Evolutionary conservation across 805 yeast species (phyloP).

Genomic region (Candida sithepensis): DNA sequence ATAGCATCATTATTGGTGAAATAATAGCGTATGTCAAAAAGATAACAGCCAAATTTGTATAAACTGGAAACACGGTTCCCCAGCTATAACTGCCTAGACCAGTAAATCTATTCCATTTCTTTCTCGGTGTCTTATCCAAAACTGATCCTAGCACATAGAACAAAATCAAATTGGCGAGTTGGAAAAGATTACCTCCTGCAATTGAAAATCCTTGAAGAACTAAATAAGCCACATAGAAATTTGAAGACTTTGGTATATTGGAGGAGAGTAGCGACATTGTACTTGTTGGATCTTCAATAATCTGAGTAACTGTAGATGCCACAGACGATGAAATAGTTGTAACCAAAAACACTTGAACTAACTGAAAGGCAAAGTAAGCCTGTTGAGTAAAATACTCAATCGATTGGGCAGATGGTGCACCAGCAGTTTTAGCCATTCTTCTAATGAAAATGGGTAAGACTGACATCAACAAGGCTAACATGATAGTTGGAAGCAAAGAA

Average conservation of each 20-base stretch:
- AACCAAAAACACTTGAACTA: slow-evolving; percentile 67
- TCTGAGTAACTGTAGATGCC: slow-evolving; percentile 60
- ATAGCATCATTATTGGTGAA: slow-evolving; percentile 78
- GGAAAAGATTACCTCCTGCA: slow-evolving; percentile 63
- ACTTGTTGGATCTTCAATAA: slow-evolving; percentile 53
- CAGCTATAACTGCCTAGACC: slow-evolving; percentile 51
- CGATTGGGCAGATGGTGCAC: slow-evolving; percentile 52
- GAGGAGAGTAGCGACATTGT: slow-evolving; percentile 59
- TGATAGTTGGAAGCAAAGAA: slow-evolving; percentile 64
- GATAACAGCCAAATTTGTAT: slow-evolving; percentile 67
- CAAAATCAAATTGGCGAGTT: slow-evolving; percentile 53
- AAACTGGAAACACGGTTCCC: slow-evolving; percentile 80
- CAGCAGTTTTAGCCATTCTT: slow-evolving; percentile 56
- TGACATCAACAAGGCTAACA: slow-evolving; percentile 63
- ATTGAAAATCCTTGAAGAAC: slow-evolving; percentile 66
- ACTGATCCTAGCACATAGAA: slow-evolving; percentile 55
- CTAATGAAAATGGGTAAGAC: slow-evolving; percentile 64
- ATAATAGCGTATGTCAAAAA: slow-evolving; percentile 65
- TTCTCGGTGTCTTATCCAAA: slow-evolving; percentile 63
- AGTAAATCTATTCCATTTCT: slow-evolving; percentile 59
- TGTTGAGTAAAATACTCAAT: slow-evolving; percentile 65
- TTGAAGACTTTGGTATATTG: slow-evolving; percentile 71
- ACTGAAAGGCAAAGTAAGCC: slow-evolving; percentile 65
- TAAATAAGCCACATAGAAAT: slow-evolving; percentile 66
- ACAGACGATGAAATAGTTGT: slow-evolving; percentile 72